Evolutionary conservation across 345 rosid genomes (phyloP).

Genomic region (Euphorbia pulcherrima): DNA sequence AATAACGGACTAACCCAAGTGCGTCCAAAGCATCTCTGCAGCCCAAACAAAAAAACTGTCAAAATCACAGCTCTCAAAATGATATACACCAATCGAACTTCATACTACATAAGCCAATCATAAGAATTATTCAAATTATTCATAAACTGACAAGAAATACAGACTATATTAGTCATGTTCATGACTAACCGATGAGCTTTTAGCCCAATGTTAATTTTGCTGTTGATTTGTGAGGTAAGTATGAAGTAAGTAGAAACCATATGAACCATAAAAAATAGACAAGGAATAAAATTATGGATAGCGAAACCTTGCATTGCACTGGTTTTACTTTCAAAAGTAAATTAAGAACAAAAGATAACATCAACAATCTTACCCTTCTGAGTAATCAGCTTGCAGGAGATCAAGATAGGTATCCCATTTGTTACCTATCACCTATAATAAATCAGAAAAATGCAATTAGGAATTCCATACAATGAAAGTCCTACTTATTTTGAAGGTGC

Average conservation of each 20-base stretch:
- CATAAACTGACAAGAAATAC: too few relatives aligned
- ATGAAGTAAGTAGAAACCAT: background rate
- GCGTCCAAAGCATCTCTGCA: constrained; percentile 98
- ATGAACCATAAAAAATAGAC: background rate
- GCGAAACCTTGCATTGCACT: background rate
- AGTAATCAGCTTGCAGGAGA: constrained; percentile 68
- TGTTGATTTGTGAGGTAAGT: background rate
- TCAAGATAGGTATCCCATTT: constrained; percentile 77
- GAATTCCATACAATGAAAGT: background rate
- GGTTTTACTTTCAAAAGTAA: background rate
- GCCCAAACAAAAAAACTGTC: constrained; percentile 5
- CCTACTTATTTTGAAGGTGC: too few relatives aligned
- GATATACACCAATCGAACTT: background rate
- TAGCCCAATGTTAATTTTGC: background rate
- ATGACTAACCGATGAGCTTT: background rate
- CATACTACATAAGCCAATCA: background rate
- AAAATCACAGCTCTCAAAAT: background rate
- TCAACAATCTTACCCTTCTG: constrained; percentile 48
- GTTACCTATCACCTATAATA: constrained; percentile 62
- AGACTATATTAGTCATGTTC: background rate
- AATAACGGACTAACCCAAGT: constrained; percentile 77
- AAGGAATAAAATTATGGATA: background rate
- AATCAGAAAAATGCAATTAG: background rate
- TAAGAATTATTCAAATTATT: background rate
- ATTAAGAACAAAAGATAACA: background rate